These are phyloP conservation scores for Conidiobolus incongruus DNA, from an alignment of 371 early-diverging fungal genomes.

Conservation along the genomic window DNA sequence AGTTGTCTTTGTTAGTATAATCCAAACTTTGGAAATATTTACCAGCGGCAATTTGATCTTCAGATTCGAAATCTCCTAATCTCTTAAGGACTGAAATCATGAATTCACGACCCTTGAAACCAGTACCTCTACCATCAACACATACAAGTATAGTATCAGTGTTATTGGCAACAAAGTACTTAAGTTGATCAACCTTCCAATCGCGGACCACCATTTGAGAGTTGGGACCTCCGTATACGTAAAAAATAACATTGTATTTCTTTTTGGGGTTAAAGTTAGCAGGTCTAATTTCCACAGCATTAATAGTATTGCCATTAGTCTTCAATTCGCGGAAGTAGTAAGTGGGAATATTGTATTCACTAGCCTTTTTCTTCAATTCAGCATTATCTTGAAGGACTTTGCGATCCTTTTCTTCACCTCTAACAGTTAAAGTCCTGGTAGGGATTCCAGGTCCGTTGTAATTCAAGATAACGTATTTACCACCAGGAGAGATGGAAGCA, in stretches of 20 bases:
- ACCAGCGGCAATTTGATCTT: slow-evolving; percentile 74
- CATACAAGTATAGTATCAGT: slow-evolving; percentile 15
- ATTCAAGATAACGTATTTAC: slow-evolving; percentile 40
- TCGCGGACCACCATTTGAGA: slow-evolving; percentile 60
- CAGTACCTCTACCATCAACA: slow-evolving; percentile 15
- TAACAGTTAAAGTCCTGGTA: slow-evolving; percentile 24
- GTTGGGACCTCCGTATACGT: slow-evolving; percentile 81
- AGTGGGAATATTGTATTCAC: slow-evolving; percentile 22
- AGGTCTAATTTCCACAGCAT: slow-evolving; percentile 64
- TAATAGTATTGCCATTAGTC: slow-evolving; percentile 14
- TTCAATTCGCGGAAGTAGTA: slow-evolving; percentile 1
- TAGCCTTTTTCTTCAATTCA: slow-evolving; percentile 13
- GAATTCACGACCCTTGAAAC: slow-evolving; percentile 56
- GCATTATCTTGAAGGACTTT: neutral
- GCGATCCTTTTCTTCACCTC: slow-evolving; percentile 8
- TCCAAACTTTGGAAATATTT: slow-evolving; percentile 33
- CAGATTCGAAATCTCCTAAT: slow-evolving; percentile 60
- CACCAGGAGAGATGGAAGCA: slow-evolving; percentile 46
- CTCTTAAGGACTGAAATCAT: slow-evolving; percentile 44
- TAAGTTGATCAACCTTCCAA: slow-evolving; percentile 22
- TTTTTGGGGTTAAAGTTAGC: slow-evolving; percentile 46
- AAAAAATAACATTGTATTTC: slow-evolving; percentile 71
- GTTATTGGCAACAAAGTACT: neutral
- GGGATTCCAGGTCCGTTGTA: slow-evolving; percentile 80
- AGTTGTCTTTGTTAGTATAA: slow-evolving; percentile 48